Conservation (phyloP, 345 rosid species). For the Eucalyptus erythrocorys region DNA sequence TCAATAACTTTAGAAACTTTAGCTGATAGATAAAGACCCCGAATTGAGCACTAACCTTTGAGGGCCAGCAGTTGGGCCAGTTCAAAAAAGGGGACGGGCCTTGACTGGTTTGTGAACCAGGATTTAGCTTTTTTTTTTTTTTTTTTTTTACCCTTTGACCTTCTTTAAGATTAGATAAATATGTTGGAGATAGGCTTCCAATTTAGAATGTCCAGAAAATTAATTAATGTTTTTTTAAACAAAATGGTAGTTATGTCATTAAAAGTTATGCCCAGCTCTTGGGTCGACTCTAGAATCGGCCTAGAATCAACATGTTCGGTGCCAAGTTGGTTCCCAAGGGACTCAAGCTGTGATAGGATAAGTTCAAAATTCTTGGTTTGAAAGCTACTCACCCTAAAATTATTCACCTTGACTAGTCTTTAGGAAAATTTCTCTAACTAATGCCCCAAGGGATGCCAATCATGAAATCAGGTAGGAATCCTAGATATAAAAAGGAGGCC, state of each 20-base stretch:
- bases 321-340: not conserved
- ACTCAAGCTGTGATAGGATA: rapidly evolving
- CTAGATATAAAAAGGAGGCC: not conserved
- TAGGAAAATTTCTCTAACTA: not conserved
- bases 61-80: not conserved
- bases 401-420: not conserved
- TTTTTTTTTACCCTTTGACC: not conserved
- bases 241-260: not conserved
- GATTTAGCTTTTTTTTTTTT: rapidly evolving
- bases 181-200: not conserved
- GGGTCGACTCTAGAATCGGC: not conserved
- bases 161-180: not conserved
- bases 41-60: not conserved
- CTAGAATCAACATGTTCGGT: not conserved
- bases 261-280: not conserved
- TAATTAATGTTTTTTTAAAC: not conserved
- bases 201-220: not conserved
- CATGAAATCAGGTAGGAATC: not conserved
- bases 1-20: not conserved
- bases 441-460: not conserved
- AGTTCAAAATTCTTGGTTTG: rapidly evolving
- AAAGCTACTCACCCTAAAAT: not conserved
- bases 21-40: not conserved
- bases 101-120: not conserved
- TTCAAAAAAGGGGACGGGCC: not conserved